These are phyloP conservation scores for Rosa rugosa DNA, from an alignment of 306 rosid species.

Conservation along the genomic window DNA sequence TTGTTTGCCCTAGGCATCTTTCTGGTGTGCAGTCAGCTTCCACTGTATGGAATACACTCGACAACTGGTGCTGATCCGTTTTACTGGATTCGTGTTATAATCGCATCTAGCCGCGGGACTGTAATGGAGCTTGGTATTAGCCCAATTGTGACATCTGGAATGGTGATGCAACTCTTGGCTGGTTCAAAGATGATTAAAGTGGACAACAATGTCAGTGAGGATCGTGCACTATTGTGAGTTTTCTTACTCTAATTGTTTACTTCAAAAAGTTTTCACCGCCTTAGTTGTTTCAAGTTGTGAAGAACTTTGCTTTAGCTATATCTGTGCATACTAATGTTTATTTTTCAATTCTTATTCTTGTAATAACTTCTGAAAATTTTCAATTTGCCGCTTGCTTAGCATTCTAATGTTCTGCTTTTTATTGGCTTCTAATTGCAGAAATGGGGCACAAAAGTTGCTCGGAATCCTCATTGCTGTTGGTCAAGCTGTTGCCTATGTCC, in stretches of 20 bases:
- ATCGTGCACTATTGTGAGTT: slow-evolving; percentile 81
- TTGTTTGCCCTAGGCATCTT: slow-evolving; percentile 37
- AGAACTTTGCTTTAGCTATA: not conserved
- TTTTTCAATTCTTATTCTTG: not conserved
- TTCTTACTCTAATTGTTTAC: not conserved
- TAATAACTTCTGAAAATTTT: not conserved
- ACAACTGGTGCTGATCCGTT: slow-evolving; percentile 95
- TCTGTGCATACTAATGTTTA: not conserved
- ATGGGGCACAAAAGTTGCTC: slow-evolving; percentile 87
- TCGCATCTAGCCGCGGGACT: slow-evolving; percentile 89
- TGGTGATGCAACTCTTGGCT: slow-evolving; percentile 83
- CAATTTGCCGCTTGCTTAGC: not conserved
- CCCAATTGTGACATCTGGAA: slow-evolving; percentile 86
- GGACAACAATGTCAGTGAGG: slow-evolving; percentile 83
- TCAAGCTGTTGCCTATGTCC: slow-evolving; percentile 90
- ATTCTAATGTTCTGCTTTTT: not conserved
- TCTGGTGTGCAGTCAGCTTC: slow-evolving; percentile 90
- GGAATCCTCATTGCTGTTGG: slow-evolving; percentile 88
- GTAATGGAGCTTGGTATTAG: slow-evolving; percentile 97
- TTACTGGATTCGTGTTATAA: slow-evolving; percentile 92
- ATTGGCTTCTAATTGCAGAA: slow-evolving; percentile 29
- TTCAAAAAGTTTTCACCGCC: not conserved
- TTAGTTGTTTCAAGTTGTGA: too few relatives aligned
- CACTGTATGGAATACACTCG: slow-evolving; percentile 88
- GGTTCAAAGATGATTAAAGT: slow-evolving; percentile 87